Conservation (phyloP, 345 rosid species). For the Litchi chinensis region DNA sequence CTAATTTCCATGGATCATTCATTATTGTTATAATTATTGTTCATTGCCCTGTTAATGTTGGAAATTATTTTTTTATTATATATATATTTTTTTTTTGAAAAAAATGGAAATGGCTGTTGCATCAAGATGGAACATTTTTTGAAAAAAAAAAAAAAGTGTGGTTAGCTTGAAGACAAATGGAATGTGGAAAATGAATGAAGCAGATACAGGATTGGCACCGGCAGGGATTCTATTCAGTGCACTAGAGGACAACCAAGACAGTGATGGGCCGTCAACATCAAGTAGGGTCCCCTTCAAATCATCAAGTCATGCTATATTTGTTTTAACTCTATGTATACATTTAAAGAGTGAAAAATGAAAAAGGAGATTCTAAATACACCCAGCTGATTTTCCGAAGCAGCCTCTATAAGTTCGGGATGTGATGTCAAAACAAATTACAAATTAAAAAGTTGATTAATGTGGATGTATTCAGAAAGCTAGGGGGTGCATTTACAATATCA, state of each 20-base stretch:
- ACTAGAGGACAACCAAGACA: neutral
- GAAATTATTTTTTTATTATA: too few species aligned
- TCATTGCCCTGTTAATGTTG: neutral
- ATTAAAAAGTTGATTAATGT: neutral
- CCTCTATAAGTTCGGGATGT: too few species aligned
- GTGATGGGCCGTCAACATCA: neutral
- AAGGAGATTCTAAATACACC: too few species aligned
- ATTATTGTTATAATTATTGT: neutral
- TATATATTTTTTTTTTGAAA: too few species aligned
- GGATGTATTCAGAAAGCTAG: neutral
- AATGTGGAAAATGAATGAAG: conserved; percentile 2
- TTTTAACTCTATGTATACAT: neutral
- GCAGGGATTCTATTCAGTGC: neutral
- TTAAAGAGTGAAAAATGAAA: too few species aligned
- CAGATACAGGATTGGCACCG: neutral
- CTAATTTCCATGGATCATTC: neutral
- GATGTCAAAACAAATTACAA: too few species aligned
- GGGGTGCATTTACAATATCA: neutral
- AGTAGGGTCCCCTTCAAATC: neutral
- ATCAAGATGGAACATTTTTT: too few species aligned
- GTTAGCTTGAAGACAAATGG: conserved; percentile 10
- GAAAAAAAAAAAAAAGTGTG: neutral
- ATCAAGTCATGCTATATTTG: neutral
- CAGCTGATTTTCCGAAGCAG: too few species aligned
- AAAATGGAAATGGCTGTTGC: too few species aligned